Base-by-base conservation (phyloP, 2,329 filamentous ascomycete genomes). In the Colletotrichum lindemuthianum region DNA sequence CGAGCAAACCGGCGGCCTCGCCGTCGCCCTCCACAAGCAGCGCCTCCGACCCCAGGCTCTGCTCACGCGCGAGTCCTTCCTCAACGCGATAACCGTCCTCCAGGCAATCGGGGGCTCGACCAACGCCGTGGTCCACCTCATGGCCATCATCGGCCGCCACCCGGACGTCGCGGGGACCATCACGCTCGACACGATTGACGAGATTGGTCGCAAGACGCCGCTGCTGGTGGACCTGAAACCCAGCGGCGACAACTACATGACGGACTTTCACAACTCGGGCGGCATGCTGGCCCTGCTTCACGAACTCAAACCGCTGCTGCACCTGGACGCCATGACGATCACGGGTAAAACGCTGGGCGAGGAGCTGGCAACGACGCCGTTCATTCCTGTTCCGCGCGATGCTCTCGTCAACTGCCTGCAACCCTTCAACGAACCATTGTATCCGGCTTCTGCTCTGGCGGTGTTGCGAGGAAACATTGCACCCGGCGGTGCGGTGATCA, bases 221-320 rank as follows among this genome's bases (percentile, higher is more conserved):
- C 88, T 96, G 71, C 86, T 97, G 44, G 91, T 94, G 1, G 91
- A 96, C 72, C 82, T 97, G 15, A 92, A 94, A n/a, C 94, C 94
- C 0, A 92, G 88, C 65, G 94, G 94, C 1, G 89, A 91, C 59
- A 94, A 93, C 73, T 91, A 93, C 75, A 96, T 97, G 89, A 92
- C 90, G 5, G 93, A 97, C 72, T 88, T 97, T 44, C 96, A 96
- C 76, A 90, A 93, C 63, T 90, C 96, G 55, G 94, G 94, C 32
- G 94, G 94, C 36, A 92, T 96, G 76, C 89, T 91, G 0, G 90
- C 91, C 0, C 88, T 97, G 0, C 86, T 97, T 68, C 93, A 93
- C 69, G 81, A 92, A 24, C 84, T 97, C 15, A 89, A 89, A 2
- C 90, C 90, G 0, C 82, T 97, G 0, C 82, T 97, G 1, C 85